Conservation (phyloP, 108 stramenopile species). For the Mayamaea pseudoterrestris region DNA sequence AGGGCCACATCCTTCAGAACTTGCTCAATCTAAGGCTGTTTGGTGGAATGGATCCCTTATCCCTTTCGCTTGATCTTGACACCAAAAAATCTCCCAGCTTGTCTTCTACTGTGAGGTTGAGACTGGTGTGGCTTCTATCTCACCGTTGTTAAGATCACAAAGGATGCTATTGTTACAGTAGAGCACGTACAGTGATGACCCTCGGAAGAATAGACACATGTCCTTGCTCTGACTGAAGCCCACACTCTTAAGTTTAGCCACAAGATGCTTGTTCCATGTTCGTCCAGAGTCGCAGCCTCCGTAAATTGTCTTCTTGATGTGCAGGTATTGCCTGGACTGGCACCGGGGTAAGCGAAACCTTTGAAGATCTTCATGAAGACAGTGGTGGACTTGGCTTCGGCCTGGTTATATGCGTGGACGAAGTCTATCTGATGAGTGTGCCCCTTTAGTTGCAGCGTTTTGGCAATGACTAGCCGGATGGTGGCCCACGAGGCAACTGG, state of each 20-base stretch:
- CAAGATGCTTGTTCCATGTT: conserved; percentile 25
- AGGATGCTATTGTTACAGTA: conserved; percentile 38
- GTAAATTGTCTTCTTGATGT: conserved; percentile 21
- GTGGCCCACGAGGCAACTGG: conserved; percentile 33
- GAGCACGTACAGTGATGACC: conserved; percentile 19
- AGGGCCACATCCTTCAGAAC: conserved; percentile 9
- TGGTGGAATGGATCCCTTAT: conserved; percentile 8
- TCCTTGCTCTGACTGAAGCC: conserved; percentile 31
- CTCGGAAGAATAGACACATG: conserved; percentile 37
- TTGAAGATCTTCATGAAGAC: conserved; percentile 32
- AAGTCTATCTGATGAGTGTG: conserved; percentile 33
- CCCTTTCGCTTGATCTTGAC: conserved; percentile 16
- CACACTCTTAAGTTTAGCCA: conserved; percentile 5
- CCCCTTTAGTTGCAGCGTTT: conserved; percentile 12
- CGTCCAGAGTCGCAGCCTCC: conserved; percentile 27
- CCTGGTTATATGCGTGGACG: conserved; percentile 33
- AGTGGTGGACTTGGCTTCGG: conserved; percentile 14
- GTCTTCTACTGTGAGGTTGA: conserved; percentile 25
- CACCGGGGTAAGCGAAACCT: conserved; percentile 16
- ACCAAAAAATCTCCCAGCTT: conserved; percentile 33
- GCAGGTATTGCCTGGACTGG: conserved; percentile 10
- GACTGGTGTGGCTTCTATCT: conserved; percentile 12
- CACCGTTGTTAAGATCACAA: conserved; percentile 9
- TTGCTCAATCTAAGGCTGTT: conserved; percentile 17
- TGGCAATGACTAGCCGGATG: conserved; percentile 16